Evolutionary conservation across 257 asterid species (phyloP).

Genomic region (Nicotiana attenuata): DNA sequence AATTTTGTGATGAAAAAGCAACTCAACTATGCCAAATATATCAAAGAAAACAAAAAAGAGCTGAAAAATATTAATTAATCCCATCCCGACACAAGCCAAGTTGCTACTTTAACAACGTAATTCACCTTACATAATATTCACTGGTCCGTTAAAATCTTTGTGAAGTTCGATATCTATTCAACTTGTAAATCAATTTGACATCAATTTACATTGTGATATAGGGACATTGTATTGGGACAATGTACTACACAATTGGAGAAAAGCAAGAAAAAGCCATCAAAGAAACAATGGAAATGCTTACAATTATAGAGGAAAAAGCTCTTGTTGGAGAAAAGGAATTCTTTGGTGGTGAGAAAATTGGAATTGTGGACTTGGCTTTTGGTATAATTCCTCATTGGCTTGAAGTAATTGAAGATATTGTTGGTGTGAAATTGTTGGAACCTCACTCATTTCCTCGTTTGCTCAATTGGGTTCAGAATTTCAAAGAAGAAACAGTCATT

Average conservation of each 20-base stretch:
- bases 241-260: conserved; percentile 9
- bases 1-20: not conserved
- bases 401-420: conserved; percentile 14
- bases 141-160: not conserved
- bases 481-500: conserved; percentile 6
- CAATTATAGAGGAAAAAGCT: conserved; percentile 3
- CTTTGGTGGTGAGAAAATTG: conserved; percentile 11
- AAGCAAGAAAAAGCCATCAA: conserved; percentile 11
- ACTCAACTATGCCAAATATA: not conserved
- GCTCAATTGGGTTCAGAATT: conserved; percentile 6
- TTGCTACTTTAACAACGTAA: not conserved
- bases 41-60: not conserved
- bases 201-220: no score
- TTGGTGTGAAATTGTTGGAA: not conserved
- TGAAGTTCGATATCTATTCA: no score
- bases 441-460: conserved; percentile 1
- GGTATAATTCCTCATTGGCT: conserved; percentile 16
- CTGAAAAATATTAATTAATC: no score
- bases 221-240: not conserved
- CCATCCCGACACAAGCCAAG: not conserved
- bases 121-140: not conserved
- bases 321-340: not conserved
- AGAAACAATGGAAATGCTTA: conserved; percentile 15
- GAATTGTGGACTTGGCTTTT: conserved; percentile 14
- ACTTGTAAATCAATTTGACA: no score